These are phyloP conservation scores for Daedaleopsis sinensis DNA, from an alignment of 768 basidiomycete genomes.

Conservation along the genomic window DNA sequence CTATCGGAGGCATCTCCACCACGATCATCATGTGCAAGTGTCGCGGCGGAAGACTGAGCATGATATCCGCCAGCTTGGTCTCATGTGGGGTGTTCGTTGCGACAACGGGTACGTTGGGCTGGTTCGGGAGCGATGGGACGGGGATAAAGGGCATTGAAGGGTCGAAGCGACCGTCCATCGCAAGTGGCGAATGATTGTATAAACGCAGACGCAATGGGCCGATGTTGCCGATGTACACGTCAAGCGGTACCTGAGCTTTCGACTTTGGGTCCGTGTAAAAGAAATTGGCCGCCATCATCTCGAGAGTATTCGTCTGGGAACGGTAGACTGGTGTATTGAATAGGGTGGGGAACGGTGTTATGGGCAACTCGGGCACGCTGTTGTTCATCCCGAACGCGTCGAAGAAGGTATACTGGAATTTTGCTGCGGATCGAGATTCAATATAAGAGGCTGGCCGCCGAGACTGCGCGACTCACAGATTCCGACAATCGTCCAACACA, in stretches of 20 bases:
- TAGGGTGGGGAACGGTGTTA: conserved; percentile 89
- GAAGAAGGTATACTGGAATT: conserved; percentile 95
- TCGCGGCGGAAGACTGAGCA: conserved; percentile 36
- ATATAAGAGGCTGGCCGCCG: conserved; percentile 3
- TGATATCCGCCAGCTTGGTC: neutral
- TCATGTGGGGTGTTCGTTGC: conserved; percentile 6
- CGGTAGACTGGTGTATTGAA: conserved; percentile 80
- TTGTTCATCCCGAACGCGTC: conserved; percentile 84
- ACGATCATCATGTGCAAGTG: conserved; percentile 81
- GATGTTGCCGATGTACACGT: conserved; percentile 88
- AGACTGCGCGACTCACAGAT: conserved; percentile 65
- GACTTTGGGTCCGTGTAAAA: conserved; percentile 78
- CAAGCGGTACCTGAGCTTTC: conserved; percentile 66
- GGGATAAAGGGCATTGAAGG: conserved; percentile 47
- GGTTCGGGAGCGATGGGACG: conserved; percentile 29
- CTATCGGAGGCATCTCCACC: conserved; percentile 80
- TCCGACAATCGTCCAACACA: conserved; percentile 95
- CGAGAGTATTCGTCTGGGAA: conserved; percentile 62
- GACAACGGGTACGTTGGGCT: conserved; percentile 8
- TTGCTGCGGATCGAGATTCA: conserved; percentile 50
- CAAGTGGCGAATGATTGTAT: conserved; percentile 73
- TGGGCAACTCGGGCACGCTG: conserved; percentile 73
- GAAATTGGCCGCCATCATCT: conserved; percentile 87
- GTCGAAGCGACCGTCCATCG: conserved; percentile 44
- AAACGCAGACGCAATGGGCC: conserved; percentile 82